Conservation (phyloP, 257 asterid species). For the Solanum arcanum region DNA sequence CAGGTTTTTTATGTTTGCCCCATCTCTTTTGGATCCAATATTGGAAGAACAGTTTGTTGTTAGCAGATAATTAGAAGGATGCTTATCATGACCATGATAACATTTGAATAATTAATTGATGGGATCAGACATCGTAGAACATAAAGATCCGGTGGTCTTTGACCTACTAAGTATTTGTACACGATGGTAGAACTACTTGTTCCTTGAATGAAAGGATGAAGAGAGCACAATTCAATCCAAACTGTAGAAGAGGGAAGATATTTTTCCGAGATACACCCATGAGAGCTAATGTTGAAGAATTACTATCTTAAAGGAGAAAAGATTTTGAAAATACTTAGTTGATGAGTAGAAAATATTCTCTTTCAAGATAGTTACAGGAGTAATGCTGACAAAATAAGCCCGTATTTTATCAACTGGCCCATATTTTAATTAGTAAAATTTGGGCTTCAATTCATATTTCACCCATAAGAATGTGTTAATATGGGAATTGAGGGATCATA, state of each 20-base stretch:
- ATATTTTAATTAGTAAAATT: neutral
- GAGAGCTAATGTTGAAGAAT: neutral
- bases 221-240: neutral
- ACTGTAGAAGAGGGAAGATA: neutral
- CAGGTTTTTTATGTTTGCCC: neutral
- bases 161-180: neutral
- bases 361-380: neutral
- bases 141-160: neutral
- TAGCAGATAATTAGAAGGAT: neutral
- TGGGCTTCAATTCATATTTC: neutral
- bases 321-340: neutral
- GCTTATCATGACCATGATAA: neutral
- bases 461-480: neutral
- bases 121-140: neutral
- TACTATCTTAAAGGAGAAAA: neutral
- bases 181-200: neutral
- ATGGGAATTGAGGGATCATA: neutral
- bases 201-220: neutral
- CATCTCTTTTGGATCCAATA: neutral
- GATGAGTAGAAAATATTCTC: neutral
- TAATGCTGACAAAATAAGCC: neutral
- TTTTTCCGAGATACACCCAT: neutral
- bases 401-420: no score
- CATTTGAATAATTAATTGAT: neutral
- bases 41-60: neutral